Evolutionary conservation across 805 yeast genomes (phyloP), one percentile per base, ranked within the genome.

Genomic region (Millerozyma acaciae): DNA sequence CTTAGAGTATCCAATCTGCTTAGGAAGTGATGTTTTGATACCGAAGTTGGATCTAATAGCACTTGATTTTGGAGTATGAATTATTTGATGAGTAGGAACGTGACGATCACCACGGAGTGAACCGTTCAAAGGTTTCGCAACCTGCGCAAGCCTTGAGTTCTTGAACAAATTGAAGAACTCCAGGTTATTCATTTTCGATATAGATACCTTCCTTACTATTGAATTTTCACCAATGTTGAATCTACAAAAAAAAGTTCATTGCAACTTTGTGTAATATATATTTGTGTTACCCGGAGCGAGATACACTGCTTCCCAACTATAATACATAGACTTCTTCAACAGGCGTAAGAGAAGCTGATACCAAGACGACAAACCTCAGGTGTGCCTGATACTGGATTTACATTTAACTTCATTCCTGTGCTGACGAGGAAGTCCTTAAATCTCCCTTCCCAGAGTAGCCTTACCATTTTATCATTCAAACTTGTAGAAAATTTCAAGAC

Each of bases 401-500:
- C 38, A 28, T 62, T 62, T 3, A 84, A 38, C 35, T 71, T 76
- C 5, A 76, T 67, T 1, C 97, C 97, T 1, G 90, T 74, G 30
- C 85, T 76, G 2, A 89, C 62, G 32, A 90, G 55, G 53, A 90
- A 84, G 26, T 86, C 94, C 47, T 82, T 80, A 47, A 75, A 76
- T 40, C 83, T 75, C 0, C 97, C 96, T 48, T 85, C 96, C 96
- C 97, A 90, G 28, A 85, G 60, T 5, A 88, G 30, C 39, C 76
- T 77, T 9, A 85, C 45, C 39, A 76, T 69, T 42, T 68, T 71
- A 32, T 79, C 81, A 28, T 75, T 78, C 19, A 86, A 43, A 27
- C 87, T 78, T 1, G 93, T 77, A 34, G 89, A 75, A 3, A 80
- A 58, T 53, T 85, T 88, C 44, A 88, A 55, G 9, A 86, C 90